These are phyloP conservation scores for Anthracocystis setariae DNA, from an alignment of 1,284 basidiomycete species.

Conservation along the genomic window DNA sequence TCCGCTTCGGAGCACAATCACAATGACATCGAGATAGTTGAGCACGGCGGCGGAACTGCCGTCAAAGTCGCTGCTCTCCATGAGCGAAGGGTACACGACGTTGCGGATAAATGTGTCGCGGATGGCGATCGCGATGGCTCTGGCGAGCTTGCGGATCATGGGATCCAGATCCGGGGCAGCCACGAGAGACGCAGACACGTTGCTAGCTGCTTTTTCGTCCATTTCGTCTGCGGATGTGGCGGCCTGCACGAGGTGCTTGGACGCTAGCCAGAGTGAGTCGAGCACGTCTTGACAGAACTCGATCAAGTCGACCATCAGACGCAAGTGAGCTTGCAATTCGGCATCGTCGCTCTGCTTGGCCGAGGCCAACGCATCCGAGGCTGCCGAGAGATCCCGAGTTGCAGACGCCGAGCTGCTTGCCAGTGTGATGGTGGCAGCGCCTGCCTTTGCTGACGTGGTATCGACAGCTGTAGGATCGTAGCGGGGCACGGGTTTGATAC, in stretches of 20 bases:
- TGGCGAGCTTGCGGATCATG: constrained; percentile 40
- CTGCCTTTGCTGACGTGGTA: background rate
- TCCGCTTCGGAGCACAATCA: constrained; percentile 52
- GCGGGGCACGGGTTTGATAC: constrained; percentile 24
- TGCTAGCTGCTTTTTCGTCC: constrained; percentile 13
- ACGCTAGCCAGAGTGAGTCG: constrained; percentile 36
- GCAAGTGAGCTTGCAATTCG: constrained; percentile 82
- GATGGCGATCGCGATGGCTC: constrained; percentile 71
- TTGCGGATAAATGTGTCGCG: constrained; percentile 90
- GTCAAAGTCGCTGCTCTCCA: constrained; percentile 90
- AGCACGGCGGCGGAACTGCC: constrained; percentile 95
- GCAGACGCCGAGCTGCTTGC: constrained; percentile 31
- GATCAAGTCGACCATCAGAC: constrained; percentile 86
- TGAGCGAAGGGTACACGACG: constrained; percentile 88
- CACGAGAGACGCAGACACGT: background rate
- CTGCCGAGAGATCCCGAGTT: background rate
- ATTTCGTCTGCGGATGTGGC: background rate
- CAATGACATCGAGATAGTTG: constrained; percentile 83
- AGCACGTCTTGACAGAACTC: constrained; percentile 89
- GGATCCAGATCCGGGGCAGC: constrained; percentile 18
- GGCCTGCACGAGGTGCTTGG: constrained; percentile 24
- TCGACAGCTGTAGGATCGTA: constrained; percentile 39
- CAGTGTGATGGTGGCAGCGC: constrained; percentile 26
- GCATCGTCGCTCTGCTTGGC: constrained; percentile 70
- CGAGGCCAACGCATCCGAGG: constrained; percentile 25